These are phyloP conservation scores for Amanita polypyramis DNA, from an alignment of 768 basidiomycete species.

Conservation along the genomic window DNA sequence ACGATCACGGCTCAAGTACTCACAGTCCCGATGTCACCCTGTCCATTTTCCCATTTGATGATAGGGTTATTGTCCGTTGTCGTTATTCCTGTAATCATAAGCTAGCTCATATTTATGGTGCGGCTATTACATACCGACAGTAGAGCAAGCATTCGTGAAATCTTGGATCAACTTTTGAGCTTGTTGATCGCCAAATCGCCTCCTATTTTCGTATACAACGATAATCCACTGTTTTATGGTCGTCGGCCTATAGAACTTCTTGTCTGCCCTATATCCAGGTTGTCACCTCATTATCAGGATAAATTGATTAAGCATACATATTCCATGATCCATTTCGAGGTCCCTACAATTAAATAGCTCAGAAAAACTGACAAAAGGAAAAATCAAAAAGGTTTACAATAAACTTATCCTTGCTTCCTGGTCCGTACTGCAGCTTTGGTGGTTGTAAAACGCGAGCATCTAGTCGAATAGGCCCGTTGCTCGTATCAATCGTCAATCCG, in stretches of 20 bases:
- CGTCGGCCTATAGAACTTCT: slow-evolving; percentile 47
- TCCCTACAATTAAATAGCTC: slow-evolving; percentile 22
- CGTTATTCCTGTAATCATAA: slow-evolving; percentile 40
- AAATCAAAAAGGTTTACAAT: slow-evolving; percentile 31
- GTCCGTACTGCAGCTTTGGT: slow-evolving; percentile 58
- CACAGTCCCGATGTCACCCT: slow-evolving; percentile 37
- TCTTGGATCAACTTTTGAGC: slow-evolving; percentile 43
- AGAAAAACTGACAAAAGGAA: not conserved
- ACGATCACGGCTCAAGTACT: not conserved
- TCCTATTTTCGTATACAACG: slow-evolving; percentile 46
- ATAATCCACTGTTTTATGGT: slow-evolving; percentile 51
- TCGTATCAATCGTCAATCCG: slow-evolving; percentile 46
- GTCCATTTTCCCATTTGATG: slow-evolving; percentile 45
- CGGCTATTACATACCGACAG: slow-evolving; percentile 42
- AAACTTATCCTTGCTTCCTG: slow-evolving; percentile 34
- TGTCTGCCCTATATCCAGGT: slow-evolving; percentile 51
- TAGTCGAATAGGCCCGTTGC: slow-evolving; percentile 37
- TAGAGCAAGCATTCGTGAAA: slow-evolving; percentile 33
- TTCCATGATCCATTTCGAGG: slow-evolving; percentile 71
- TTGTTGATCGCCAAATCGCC: slow-evolving; percentile 35
- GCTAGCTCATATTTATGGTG: slow-evolving; percentile 23
- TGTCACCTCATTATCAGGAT: slow-evolving; percentile 17
- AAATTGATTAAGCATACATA: slow-evolving; percentile 35
- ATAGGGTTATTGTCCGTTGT: slow-evolving; percentile 36
- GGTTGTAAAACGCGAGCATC: slow-evolving; percentile 48